Percentiles rank a stretch among this genome's conserved stretches.
Evolutionary conservation across 2,329 filamentous ascomycete genomes (phyloP).

Genomic region (Trichoderma koningii): DNA sequence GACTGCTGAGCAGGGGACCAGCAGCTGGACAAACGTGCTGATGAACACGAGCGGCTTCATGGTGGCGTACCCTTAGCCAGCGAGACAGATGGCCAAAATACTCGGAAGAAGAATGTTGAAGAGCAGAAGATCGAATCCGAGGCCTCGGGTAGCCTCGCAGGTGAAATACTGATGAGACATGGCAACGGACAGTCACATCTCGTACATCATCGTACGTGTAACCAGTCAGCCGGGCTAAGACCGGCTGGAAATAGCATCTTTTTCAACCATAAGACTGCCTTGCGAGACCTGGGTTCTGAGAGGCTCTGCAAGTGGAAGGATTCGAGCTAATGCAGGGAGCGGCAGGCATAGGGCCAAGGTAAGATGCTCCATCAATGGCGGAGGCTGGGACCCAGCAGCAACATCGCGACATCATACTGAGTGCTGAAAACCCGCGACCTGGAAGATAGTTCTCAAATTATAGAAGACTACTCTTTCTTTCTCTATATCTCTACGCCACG

Average conservation of each 20-base stretch:
- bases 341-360: background rate
- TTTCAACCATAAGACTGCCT: background rate
- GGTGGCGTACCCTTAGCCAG: background rate
- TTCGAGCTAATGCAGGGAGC: conserved; percentile 19
- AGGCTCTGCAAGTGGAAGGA: background rate
- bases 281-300: background rate
- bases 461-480: background rate
- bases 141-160: background rate
- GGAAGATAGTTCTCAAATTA: background rate
- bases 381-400: background rate
- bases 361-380: background rate
- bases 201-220: background rate
- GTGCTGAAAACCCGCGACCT: background rate
- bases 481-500: background rate
- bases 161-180: background rate
- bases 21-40: background rate
- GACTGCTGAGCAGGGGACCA: background rate
- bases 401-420: background rate
- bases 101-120: background rate
- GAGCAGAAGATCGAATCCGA: background rate
- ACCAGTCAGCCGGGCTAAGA: background rate
- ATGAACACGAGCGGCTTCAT: background rate
- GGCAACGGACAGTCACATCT: background rate
- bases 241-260: background rate
- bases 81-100: background rate